These are phyloP conservation scores for Leccinum cinnamomeum DNA, from an alignment of 1,284 basidiomycete species.

Conservation along the genomic window DNA sequence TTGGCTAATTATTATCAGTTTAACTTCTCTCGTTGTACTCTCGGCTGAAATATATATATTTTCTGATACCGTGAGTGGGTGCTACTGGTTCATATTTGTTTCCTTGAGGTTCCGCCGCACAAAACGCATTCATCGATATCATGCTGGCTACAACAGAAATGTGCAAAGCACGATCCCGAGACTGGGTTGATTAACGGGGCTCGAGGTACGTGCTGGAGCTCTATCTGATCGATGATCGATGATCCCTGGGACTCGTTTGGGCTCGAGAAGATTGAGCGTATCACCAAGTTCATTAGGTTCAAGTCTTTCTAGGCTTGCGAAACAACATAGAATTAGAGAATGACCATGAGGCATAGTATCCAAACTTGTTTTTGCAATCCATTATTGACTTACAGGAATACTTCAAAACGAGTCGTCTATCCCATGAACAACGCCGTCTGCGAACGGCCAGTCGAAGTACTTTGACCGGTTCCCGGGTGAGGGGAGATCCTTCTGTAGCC, in stretches of 20 bases:
- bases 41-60: slow-evolving; percentile 17
- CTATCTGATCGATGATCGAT: neutral
- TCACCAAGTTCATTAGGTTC: neutral
- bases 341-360: too few species aligned
- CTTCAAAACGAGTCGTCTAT: too few species aligned
- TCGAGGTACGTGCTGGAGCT: neutral
- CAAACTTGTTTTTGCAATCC: neutral
- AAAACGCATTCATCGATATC: neutral
- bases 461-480: too few species aligned
- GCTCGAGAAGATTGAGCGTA: neutral
- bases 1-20: slow-evolving; percentile 11
- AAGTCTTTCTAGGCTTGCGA: neutral
- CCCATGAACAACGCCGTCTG: neutral
- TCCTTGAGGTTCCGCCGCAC: neutral
- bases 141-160: neutral
- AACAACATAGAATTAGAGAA: neutral
- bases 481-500: neutral
- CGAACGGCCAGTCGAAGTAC: neutral
- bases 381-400: neutral
- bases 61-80: neutral
- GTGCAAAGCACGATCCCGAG: neutral
- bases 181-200: neutral
- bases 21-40: neutral
- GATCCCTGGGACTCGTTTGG: neutral
- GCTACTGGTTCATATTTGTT: neutral